phyloP scores from a whole-genome alignment of 805 yeast species.

The Clavispora vitiphila region DNA sequence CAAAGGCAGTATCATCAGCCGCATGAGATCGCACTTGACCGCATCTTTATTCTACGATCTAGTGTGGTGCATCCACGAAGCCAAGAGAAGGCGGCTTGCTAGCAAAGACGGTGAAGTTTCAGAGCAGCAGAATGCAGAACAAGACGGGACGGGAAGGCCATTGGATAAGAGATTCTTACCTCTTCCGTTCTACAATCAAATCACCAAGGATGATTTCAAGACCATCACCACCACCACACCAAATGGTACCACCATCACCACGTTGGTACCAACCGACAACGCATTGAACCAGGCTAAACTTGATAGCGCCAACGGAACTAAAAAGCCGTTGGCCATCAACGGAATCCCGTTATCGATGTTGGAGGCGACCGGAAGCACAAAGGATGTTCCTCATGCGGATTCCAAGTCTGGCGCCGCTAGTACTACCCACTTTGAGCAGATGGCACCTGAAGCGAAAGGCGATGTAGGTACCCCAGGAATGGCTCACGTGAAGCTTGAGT shows the following conservation, averaged over 20 bases:
- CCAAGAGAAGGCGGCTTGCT: constrained; percentile 58
- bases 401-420: neutral
- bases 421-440: neutral
- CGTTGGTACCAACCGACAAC: constrained; percentile 79
- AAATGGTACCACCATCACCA: constrained; percentile 87
- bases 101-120: constrained; percentile 21
- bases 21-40: constrained; percentile 89
- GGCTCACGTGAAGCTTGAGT: neutral
- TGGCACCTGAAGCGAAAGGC: neutral
- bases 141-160: constrained; percentile 2
- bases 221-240: constrained; percentile 85
- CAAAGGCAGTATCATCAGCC: constrained; percentile 62
- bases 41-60: constrained; percentile 88
- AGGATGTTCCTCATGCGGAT: constrained; percentile 4
- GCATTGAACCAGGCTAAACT: constrained; percentile 62
- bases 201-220: constrained; percentile 81
- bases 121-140: constrained; percentile 1
- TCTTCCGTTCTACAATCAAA: constrained; percentile 85
- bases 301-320: constrained; percentile 51
- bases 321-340: constrained; percentile 55
- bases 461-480: neutral
- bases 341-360: constrained; percentile 69
- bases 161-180: constrained; percentile 50
- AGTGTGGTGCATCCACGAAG: constrained; percentile 94
- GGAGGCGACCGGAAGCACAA: constrained; percentile 72